phyloP scores from a whole-genome alignment of 78 protist genomes.

The Chrysochromulina parva region DNA sequence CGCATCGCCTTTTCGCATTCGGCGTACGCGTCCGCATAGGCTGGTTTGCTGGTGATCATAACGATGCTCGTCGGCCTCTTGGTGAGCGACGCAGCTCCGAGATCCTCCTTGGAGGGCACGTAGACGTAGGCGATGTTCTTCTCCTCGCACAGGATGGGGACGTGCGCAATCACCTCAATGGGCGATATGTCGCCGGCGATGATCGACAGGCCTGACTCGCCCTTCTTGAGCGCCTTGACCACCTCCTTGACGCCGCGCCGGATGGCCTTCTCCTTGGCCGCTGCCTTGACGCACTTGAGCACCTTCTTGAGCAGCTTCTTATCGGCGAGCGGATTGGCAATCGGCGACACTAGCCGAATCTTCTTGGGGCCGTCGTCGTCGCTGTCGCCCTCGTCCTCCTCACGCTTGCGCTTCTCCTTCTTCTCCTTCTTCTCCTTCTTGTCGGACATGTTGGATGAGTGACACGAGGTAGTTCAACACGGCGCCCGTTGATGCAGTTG shows the following conservation, averaged over 20 bases:
- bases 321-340: slow-evolving; percentile 89
- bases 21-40: too few species aligned
- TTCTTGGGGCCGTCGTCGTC: neutral
- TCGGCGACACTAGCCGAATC: slow-evolving; percentile 1
- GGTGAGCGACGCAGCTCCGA: slow-evolving; percentile 90
- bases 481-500: too few species aligned
- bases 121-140: slow-evolving; percentile 78
- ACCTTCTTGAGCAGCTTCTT: slow-evolving; percentile 77
- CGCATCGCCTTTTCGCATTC: too few species aligned
- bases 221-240: slow-evolving; percentile 81
- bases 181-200: slow-evolving; percentile 96
- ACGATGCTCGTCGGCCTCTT: slow-evolving; percentile 89
- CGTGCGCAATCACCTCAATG: slow-evolving; percentile 93
- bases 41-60: slow-evolving; percentile 45
- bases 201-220: slow-evolving; percentile 52
- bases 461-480: too few species aligned
- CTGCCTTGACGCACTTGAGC: slow-evolving; percentile 78
- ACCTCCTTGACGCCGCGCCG: slow-evolving; percentile 93
- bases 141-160: slow-evolving; percentile 92
- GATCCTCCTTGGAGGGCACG: slow-evolving; percentile 85
- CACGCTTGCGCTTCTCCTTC: neutral
- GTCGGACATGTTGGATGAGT: too few species aligned
- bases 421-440: neutral
- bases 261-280: slow-evolving; percentile 69
- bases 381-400: neutral